Conservation (phyloP, 208 protist genomes). For the Phytomonas francai region DNA sequence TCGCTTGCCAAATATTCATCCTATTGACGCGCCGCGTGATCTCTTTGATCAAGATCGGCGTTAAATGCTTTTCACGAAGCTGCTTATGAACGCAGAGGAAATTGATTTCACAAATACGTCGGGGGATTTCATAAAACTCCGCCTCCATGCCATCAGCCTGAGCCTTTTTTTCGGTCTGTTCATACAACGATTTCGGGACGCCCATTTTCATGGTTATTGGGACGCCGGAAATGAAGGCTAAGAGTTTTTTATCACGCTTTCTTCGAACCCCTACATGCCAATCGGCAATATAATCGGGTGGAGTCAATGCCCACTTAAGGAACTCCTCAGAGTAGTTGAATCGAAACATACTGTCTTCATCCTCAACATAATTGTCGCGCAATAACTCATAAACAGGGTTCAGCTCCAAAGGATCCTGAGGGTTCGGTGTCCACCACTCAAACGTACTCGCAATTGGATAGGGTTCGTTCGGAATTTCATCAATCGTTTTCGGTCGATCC, state of each 20-base stretch:
- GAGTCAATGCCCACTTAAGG: conserved; percentile 95
- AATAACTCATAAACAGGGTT: conserved; percentile 91
- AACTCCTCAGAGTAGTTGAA: conserved; percentile 99
- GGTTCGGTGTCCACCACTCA: conserved; percentile 93
- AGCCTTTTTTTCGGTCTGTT: conserved; percentile 10
- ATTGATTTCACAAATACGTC: conserved; percentile 98
- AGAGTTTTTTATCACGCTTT: conserved; percentile 81
- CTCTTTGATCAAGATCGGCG: conserved; percentile 98
- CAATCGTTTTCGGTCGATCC: conserved; percentile 57
- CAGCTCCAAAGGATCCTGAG: conserved; percentile 76
- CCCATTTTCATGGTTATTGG: conserved; percentile 87
- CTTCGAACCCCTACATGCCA: conserved; percentile 97
- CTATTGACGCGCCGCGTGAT: conserved; percentile 98
- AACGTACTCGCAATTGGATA: conserved; percentile 87
- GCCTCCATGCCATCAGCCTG: conserved; percentile 12
- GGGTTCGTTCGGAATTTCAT: conserved; percentile 87
- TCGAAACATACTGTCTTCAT: conserved; percentile 98
- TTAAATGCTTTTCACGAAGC: conserved; percentile 94
- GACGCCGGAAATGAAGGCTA: conserved; percentile 97
- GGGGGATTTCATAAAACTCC: conserved; percentile 20
- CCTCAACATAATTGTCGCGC: conserved; percentile 98
- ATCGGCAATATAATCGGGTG: conserved; percentile 90
- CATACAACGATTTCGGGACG: conserved; percentile 17
- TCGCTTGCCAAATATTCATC: conserved; percentile 91
- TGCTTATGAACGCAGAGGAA: conserved; percentile 99